Evolutionary conservation across 495 filamentous ascomycete genomes (phyloP).

Genomic region (Talaromyces proteolyticus): DNA sequence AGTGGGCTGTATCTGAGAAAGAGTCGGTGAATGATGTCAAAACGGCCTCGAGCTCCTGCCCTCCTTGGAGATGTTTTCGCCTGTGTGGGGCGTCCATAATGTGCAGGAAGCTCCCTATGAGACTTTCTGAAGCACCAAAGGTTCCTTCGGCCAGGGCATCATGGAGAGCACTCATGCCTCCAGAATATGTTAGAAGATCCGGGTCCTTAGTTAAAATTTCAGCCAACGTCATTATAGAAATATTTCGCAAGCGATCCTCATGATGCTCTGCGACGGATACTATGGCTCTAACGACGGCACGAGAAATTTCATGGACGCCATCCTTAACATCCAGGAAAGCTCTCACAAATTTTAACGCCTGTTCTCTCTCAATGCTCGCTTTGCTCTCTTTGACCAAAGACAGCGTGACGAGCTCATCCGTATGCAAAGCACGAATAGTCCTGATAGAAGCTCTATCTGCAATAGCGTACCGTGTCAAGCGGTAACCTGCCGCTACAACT

Average conservation of each 20-base stretch:
- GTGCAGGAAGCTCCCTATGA: conserved; percentile 80
- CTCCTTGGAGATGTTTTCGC: conserved; percentile 72
- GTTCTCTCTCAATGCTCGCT: conserved; percentile 91
- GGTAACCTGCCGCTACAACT: conserved; percentile 90
- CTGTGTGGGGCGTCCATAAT: conserved; percentile 78
- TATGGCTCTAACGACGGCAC: conserved; percentile 78
- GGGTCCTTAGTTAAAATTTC: conserved; percentile 88
- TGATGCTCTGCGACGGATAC: conserved; percentile 83
- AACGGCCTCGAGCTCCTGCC: conserved; percentile 72
- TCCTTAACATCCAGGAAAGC: conserved; percentile 95
- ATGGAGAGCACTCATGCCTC: conserved; percentile 73
- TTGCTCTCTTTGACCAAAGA: conserved; percentile 94
- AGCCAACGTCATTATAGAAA: conserved; percentile 85
- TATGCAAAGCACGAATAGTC: conserved; percentile 80
- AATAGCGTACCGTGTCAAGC: conserved; percentile 88
- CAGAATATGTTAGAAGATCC: conserved; percentile 66
- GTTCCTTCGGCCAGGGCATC: conserved; percentile 85
- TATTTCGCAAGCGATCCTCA: conserved; percentile 81
- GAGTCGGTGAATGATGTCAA: conserved; percentile 89
- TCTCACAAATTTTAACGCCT: conserved; percentile 93
- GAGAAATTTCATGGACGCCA: conserved; percentile 82
- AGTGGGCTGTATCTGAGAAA: conserved; percentile 56
- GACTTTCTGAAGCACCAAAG: conserved; percentile 83
- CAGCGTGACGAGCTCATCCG: conserved; percentile 85
- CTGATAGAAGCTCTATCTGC: conserved; percentile 85